Conservation (phyloP, 164 flowering plant genomes). For the Houttuynia cordata region DNA sequence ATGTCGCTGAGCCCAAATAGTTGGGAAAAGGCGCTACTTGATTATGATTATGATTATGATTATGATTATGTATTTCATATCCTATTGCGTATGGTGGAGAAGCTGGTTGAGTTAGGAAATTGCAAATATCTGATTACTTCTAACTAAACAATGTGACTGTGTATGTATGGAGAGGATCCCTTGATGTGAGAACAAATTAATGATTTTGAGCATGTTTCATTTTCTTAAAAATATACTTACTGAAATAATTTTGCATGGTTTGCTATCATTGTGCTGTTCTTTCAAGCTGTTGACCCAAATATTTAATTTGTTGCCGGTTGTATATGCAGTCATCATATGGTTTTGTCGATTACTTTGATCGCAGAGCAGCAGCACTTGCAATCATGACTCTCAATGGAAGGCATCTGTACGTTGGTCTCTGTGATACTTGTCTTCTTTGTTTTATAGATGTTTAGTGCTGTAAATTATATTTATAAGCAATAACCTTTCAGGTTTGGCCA, state of each 20-base stretch:
- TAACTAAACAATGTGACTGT: too few relatives aligned
- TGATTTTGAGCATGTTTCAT: too few relatives aligned
- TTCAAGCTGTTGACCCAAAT: too few relatives aligned
- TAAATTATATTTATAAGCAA: neutral
- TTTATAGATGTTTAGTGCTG: neutral
- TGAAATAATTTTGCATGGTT: neutral
- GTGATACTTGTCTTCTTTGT: neutral
- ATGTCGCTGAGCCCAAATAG: too few relatives aligned
- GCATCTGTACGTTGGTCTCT: slow-evolving; percentile 36
- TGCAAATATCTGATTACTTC: too few relatives aligned
- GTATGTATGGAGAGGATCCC: too few relatives aligned
- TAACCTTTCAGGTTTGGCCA: slow-evolving; percentile 58
- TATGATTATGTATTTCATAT: neutral
- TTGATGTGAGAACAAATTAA: too few relatives aligned
- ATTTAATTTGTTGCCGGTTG: neutral
- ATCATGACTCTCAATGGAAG: slow-evolving; percentile 59
- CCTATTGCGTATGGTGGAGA: too few relatives aligned
- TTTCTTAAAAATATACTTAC: too few relatives aligned
- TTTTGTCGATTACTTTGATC: slow-evolving; percentile 62
- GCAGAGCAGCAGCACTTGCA: slow-evolving; percentile 61
- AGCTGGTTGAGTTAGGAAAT: too few relatives aligned
- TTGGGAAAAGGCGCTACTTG: too few relatives aligned
- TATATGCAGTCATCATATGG: slow-evolving; percentile 65
- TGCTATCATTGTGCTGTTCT: neutral
- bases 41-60: too few relatives aligned